phyloP scores from a whole-genome alignment of 2,329 filamentous ascomycete species.

The Venturia asperata region DNA sequence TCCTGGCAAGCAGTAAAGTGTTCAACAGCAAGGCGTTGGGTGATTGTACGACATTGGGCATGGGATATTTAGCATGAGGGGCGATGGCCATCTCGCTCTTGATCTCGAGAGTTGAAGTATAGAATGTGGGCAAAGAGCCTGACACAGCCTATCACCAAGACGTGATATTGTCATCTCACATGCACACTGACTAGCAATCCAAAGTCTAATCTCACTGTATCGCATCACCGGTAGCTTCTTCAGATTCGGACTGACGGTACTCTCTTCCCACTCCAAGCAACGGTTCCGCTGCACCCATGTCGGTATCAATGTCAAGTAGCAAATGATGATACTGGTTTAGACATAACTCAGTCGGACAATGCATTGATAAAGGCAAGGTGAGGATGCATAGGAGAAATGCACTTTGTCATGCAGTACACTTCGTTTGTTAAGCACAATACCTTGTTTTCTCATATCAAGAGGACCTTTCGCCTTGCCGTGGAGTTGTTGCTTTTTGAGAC shows the following conservation, averaged over 20 bases:
- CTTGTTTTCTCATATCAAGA: not conserved
- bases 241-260: no score
- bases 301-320: no score
- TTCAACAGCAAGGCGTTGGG: conserved; percentile 23
- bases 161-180: not conserved
- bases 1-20: conserved; percentile 48
- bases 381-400: no score
- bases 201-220: not conserved
- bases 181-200: not conserved
- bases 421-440: not conserved
- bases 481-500: not conserved
- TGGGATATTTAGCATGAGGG: conserved; percentile 9
- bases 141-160: not conserved
- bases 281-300: not conserved
- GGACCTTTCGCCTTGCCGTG: not conserved
- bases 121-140: not conserved
- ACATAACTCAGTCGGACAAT: no score
- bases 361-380: no score
- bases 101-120: not conserved
- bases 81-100: not conserved
- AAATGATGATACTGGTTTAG: no score
- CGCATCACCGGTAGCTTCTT: not conserved
- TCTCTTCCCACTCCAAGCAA: not conserved
- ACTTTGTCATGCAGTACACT: no score
- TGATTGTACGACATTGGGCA: conserved; percentile 23